phyloP scores from a whole-genome alignment of 768 basidiomycete species.

The Tylopilus rubrobrunneus region DNA sequence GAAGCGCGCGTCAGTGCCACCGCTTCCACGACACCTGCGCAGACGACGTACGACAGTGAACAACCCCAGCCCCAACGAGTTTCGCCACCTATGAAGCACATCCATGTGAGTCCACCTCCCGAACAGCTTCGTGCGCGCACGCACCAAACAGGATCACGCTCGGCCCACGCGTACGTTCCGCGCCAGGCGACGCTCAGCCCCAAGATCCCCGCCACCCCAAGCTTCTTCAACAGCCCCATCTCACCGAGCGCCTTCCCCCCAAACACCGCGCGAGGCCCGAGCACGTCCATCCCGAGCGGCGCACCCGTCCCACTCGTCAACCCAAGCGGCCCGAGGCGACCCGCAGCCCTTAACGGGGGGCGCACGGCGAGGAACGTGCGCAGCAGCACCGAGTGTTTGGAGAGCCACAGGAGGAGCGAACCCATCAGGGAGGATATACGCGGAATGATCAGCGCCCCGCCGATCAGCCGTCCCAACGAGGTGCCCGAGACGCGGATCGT shows the following conservation, averaged over 20 bases:
- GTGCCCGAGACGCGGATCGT: slow-evolving; percentile 54
- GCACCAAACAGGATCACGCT: slow-evolving; percentile 72
- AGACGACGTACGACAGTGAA: slow-evolving; percentile 54
- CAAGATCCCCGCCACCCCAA: slow-evolving; percentile 30
- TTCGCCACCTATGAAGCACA: slow-evolving; percentile 49
- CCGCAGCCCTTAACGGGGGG: slow-evolving; percentile 10
- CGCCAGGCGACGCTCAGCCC: slow-evolving; percentile 49
- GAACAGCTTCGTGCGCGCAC: background rate
- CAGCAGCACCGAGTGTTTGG: slow-evolving; percentile 33
- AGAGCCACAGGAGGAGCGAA: slow-evolving; percentile 48
- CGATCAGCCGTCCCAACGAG: slow-evolving; percentile 62
- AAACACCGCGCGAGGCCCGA: slow-evolving; percentile 18
- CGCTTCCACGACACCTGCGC: too few relatives aligned
- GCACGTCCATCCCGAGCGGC: slow-evolving; percentile 1
- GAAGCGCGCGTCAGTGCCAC: background rate
- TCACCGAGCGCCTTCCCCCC: slow-evolving; percentile 7
- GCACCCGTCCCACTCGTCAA: slow-evolving; percentile 10
- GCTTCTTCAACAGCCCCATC: slow-evolving; percentile 21
- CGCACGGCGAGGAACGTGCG: slow-evolving; percentile 25
- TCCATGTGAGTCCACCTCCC: background rate
- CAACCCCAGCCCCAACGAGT: slow-evolving; percentile 61
- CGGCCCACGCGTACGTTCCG: slow-evolving; percentile 59
- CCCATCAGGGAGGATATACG: slow-evolving; percentile 68
- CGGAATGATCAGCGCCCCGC: slow-evolving; percentile 67
- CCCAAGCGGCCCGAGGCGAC: slow-evolving; percentile 15